These are phyloP conservation scores for Trypanosoma caninum DNA, from an alignment of 208 protist genomes.

Conservation along the genomic window DNA sequence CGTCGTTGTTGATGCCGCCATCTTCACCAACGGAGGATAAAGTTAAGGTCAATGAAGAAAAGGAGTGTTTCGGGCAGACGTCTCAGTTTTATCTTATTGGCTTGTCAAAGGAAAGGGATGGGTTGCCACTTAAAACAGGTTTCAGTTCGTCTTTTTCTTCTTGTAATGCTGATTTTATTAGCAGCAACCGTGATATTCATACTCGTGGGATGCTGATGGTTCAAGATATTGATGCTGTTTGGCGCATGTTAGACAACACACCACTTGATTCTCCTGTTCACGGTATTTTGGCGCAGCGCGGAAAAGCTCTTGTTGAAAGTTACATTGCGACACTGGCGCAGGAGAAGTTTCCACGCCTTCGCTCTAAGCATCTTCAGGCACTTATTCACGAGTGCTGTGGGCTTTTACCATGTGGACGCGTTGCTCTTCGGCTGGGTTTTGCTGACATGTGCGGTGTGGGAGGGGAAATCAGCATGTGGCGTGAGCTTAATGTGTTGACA, in stretches of 20 bases:
- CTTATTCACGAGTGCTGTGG: slow-evolving; percentile 77
- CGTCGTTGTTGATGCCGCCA: neutral
- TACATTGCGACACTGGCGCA: slow-evolving; percentile 44
- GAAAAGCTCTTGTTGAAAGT: slow-evolving; percentile 61
- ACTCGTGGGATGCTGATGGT: slow-evolving; percentile 15
- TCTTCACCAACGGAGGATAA: neutral
- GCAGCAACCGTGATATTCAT: neutral
- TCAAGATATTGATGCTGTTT: slow-evolving; percentile 64
- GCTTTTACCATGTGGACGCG: slow-evolving; percentile 62
- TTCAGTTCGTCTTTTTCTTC: too few relatives aligned
- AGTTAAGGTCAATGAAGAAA: neutral
- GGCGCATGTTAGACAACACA: slow-evolving; percentile 68
- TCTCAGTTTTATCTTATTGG: slow-evolving; percentile 28
- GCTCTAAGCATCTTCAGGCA: slow-evolving; percentile 76
- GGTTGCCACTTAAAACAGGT: too few relatives aligned
- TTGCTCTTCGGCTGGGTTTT: slow-evolving; percentile 73
- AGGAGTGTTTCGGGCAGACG: neutral
- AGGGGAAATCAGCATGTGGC: slow-evolving; percentile 80
- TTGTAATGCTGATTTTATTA: too few relatives aligned
- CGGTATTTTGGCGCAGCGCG: slow-evolving; percentile 65
- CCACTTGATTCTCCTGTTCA: slow-evolving; percentile 82
- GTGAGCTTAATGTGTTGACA: slow-evolving; percentile 79
- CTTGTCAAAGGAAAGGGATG: slow-evolving; percentile 19
- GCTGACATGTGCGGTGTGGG: slow-evolving; percentile 56
- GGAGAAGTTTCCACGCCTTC: slow-evolving; percentile 62